phyloP scores from a whole-genome alignment of 73 alveolate genomes.

The Paramecium tetraurelia region DNA sequence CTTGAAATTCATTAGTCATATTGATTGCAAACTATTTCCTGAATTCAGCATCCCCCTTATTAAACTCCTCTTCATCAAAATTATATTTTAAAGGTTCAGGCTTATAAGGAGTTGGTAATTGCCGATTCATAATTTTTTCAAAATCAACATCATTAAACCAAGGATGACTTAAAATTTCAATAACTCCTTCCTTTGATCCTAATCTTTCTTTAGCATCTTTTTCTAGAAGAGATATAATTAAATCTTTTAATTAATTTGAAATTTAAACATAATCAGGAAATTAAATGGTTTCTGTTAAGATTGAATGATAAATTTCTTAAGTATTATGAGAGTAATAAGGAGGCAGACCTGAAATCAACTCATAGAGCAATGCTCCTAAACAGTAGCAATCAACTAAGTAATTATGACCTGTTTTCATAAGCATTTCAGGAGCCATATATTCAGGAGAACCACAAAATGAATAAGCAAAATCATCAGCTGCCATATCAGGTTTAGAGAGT shows the following conservation, averaged over 20 bases:
- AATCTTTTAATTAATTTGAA: constrained; percentile 62
- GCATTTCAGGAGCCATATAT: constrained; percentile 75
- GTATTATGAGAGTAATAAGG: constrained; percentile 65
- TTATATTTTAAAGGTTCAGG: constrained; percentile 57
- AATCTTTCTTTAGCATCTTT: constrained; percentile 87
- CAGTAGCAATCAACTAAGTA: constrained; percentile 71
- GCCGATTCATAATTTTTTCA: constrained; percentile 34
- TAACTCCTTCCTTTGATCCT: constrained; percentile 70
- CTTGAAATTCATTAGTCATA: neutral
- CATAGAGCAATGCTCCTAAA: constrained; percentile 74
- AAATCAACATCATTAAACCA: constrained; percentile 59
- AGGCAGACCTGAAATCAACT: constrained; percentile 69
- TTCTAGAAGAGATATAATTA: constrained; percentile 69
- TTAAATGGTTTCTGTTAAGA: constrained; percentile 51
- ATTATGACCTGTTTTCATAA: constrained; percentile 68
- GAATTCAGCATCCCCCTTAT: constrained; percentile 60
- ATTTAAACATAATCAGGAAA: constrained; percentile 63
- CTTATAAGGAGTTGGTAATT: constrained; percentile 53
- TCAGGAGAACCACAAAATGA: constrained; percentile 80
- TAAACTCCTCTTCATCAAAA: constrained; percentile 63
- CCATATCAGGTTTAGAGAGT: constrained; percentile 63
- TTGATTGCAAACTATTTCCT: constrained; percentile 9
- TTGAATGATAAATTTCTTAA: constrained; percentile 58
- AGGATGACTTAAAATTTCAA: constrained; percentile 61
- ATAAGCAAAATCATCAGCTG: constrained; percentile 58